These are phyloP conservation scores for Xylariaceae sp. DNA, from an alignment of 2,329 filamentous ascomycete species.

Conservation along the genomic window DNA sequence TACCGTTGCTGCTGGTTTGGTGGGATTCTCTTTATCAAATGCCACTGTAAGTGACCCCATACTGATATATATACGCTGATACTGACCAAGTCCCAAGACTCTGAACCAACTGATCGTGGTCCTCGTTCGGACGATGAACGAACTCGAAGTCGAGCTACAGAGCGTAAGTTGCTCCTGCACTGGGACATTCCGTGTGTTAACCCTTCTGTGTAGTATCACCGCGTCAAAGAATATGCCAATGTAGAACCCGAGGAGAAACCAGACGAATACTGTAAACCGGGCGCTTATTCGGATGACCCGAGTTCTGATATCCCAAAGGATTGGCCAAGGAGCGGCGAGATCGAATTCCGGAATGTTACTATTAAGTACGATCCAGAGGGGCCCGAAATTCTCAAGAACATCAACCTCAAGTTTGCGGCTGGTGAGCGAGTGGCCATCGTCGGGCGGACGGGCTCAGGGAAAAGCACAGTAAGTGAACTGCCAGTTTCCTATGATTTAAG, in stretches of 20 bases:
- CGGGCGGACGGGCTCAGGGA: constrained; percentile 76
- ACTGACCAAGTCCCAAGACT: constrained; percentile 27
- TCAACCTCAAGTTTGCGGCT: constrained; percentile 50
- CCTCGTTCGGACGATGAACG: constrained; percentile 50
- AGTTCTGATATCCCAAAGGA: constrained; percentile 36
- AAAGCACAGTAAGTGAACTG: constrained; percentile 60
- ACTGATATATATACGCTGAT: background rate
- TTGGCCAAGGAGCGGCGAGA: constrained; percentile 44
- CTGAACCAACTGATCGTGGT: constrained; percentile 48
- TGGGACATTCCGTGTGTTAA: background rate
- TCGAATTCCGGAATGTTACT: constrained; percentile 48
- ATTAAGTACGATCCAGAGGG: constrained; percentile 44
- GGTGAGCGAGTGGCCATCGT: constrained; percentile 75
- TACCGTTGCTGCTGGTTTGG: constrained; percentile 45
- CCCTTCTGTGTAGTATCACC: constrained; percentile 37
- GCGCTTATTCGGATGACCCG: constrained; percentile 38
- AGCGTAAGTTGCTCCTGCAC: constrained; percentile 37
- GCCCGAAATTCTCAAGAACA: constrained; percentile 44
- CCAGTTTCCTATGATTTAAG: background rate
- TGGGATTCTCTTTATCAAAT: constrained; percentile 53
- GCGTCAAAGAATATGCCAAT: constrained; percentile 45
- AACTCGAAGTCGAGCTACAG: constrained; percentile 53
- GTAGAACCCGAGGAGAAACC: constrained; percentile 42
- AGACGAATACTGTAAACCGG: constrained; percentile 38
- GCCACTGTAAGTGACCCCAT: constrained; percentile 38